Evolutionary conservation across 2,329 filamentous ascomycete species (phyloP).

Genomic region (Aspergillus proliferans): DNA sequence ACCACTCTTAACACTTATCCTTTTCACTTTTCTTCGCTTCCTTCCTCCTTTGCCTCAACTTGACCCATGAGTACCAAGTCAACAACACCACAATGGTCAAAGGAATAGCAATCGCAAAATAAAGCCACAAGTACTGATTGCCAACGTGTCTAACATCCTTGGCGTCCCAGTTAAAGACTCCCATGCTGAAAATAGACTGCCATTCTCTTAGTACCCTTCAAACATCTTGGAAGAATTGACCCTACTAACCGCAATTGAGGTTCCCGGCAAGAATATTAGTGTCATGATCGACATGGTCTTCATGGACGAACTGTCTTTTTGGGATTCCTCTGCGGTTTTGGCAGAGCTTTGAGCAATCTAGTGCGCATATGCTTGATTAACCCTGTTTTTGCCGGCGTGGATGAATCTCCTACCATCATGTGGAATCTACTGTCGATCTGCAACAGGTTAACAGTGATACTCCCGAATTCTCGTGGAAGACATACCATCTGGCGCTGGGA

Average conservation of each 20-base stretch:
- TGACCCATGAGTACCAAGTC: background rate
- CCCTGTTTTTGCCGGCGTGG: background rate
- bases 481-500: background rate
- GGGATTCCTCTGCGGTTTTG: constrained; percentile 4
- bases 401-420: background rate
- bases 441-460: no score
- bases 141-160: background rate
- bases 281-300: background rate
- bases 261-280: background rate
- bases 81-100: background rate
- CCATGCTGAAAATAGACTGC: background rate
- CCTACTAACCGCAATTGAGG: background rate
- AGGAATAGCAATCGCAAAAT: background rate
- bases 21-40: background rate
- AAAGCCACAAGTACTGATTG: background rate
- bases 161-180: background rate
- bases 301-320: background rate
- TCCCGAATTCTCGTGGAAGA: no score
- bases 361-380: background rate
- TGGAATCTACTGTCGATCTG: background rate
- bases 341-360: background rate
- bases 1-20: no score
- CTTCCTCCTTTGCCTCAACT: background rate
- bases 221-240: no score
- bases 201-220: background rate